phyloP scores from a whole-genome alignment of 2,329 filamentous ascomycete species.

The Claviceps capensis region DNA sequence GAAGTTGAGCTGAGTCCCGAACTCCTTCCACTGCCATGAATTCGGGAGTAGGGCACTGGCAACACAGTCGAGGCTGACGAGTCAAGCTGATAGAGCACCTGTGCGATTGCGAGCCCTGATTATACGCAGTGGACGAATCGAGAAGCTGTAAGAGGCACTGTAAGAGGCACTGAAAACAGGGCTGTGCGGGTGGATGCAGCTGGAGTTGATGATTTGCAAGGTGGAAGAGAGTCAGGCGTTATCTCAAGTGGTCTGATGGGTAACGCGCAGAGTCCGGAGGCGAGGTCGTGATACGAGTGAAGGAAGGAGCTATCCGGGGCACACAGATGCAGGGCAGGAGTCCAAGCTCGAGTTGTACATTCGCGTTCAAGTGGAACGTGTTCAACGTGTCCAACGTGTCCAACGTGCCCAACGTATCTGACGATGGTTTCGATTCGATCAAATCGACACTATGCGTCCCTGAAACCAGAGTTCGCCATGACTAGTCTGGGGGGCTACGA shows the following conservation, averaged over 20 bases:
- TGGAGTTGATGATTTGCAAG: background rate
- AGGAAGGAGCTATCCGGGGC: slow-evolving; percentile 4
- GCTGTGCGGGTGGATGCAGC: background rate
- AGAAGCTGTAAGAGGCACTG: background rate
- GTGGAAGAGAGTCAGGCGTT: background rate
- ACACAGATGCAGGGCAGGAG: background rate
- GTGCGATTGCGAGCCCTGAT: background rate
- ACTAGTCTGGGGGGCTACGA: background rate
- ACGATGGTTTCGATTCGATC: no score
- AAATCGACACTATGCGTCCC: background rate
- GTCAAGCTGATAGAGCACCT: background rate
- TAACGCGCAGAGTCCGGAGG: background rate
- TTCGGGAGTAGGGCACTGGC: no score
- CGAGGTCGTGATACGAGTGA: background rate
- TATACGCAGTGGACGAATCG: no score
- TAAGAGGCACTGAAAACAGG: background rate
- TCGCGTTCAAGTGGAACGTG: background rate
- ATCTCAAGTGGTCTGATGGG: background rate
- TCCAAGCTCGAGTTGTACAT: background rate
- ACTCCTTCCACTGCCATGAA: no score
- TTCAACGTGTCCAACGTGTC: background rate
- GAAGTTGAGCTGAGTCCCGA: background rate
- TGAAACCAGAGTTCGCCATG: background rate
- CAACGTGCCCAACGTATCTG: background rate
- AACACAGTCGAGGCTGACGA: background rate